phyloP scores from a whole-genome alignment of 2,329 filamentous ascomycete genomes.

The Aureobasidium mangrovei region DNA sequence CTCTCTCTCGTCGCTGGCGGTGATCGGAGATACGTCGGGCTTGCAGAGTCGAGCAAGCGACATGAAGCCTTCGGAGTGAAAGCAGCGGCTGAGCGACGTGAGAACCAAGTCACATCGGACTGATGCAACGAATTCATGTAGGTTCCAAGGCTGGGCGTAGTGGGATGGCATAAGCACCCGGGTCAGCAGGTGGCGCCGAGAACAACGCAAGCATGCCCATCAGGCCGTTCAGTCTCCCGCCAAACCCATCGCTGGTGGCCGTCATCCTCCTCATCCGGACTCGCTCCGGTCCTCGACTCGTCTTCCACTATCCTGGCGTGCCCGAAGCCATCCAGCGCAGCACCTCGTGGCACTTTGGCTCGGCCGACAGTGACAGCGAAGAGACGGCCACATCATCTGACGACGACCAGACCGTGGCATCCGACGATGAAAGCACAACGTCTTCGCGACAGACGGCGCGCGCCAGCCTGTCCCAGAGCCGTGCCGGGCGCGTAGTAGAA shows the following conservation, averaged over 20 bases:
- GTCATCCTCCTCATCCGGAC: constrained; percentile 68
- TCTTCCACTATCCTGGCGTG: constrained; percentile 69
- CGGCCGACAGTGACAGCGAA: constrained; percentile 10
- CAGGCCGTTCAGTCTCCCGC: constrained; percentile 29
- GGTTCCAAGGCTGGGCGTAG: no score
- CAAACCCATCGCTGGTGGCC: constrained; percentile 53
- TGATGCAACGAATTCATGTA: no score
- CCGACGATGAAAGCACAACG: neutral
- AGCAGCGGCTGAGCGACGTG: no score
- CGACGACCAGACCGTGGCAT: constrained; percentile 4
- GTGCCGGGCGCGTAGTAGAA: neutral
- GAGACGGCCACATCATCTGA: constrained; percentile 8
- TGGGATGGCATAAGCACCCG: no score
- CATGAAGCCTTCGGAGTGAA: no score
- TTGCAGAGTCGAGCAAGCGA: no score
- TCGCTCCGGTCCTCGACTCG: constrained; percentile 68
- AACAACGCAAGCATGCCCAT: constrained; percentile 6
- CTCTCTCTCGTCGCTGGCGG: no score
- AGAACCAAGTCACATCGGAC: no score
- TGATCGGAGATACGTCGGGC: no score
- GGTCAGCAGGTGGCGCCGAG: no score
- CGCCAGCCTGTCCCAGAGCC: constrained; percentile 6
- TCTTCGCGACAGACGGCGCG: constrained; percentile 9
- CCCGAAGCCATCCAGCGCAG: constrained; percentile 7
- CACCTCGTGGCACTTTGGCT: constrained; percentile 12